Evolutionary conservation across 1,284 basidiomycete genomes (phyloP).

Genomic region (Thelephora terrestris): DNA sequence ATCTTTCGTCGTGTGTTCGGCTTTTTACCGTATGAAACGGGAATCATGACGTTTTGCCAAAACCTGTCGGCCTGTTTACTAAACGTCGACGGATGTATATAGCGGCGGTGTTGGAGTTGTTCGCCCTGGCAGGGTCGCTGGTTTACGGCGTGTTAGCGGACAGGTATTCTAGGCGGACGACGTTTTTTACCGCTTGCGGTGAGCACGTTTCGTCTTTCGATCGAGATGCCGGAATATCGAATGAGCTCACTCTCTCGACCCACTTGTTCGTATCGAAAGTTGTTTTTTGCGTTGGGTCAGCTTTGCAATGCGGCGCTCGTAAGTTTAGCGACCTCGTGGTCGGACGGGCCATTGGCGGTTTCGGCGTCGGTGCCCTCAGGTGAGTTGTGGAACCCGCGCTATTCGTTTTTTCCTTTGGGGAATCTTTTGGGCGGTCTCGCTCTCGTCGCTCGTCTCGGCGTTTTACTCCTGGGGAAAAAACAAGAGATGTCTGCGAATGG

Average conservation of each 20-base stretch:
- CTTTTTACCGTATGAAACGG: too few species aligned
- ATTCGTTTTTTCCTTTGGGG: too few species aligned
- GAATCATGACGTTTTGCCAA: too few species aligned
- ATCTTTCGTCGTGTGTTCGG: background rate
- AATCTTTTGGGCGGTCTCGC: too few species aligned
- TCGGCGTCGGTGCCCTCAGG: slow-evolving; percentile 76
- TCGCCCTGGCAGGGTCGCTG: slow-evolving; percentile 63
- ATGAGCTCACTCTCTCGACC: background rate
- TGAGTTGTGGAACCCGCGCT: slow-evolving; percentile 16
- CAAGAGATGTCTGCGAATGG: too few species aligned
- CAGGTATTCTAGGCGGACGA: slow-evolving; percentile 50
- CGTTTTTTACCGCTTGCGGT: slow-evolving; percentile 63
- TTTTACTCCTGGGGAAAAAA: too few species aligned
- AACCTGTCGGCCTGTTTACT: background rate
- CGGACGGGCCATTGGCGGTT: slow-evolving; percentile 62
- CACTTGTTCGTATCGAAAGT: slow-evolving; percentile 27
- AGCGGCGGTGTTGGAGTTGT: slow-evolving; percentile 73
- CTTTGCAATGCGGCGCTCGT: slow-evolving; percentile 54
- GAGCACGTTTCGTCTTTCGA: slow-evolving; percentile 16
- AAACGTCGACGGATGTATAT: background rate
- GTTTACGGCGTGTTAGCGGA: slow-evolving; percentile 59
- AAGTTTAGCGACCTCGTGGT: slow-evolving; percentile 47
- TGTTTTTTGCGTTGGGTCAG: slow-evolving; percentile 62
- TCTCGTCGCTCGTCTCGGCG: too few species aligned
- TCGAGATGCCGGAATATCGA: background rate